Evolutionary conservation across 768 basidiomycete species (phyloP).

Genomic region (Boletus rex-veris): DNA sequence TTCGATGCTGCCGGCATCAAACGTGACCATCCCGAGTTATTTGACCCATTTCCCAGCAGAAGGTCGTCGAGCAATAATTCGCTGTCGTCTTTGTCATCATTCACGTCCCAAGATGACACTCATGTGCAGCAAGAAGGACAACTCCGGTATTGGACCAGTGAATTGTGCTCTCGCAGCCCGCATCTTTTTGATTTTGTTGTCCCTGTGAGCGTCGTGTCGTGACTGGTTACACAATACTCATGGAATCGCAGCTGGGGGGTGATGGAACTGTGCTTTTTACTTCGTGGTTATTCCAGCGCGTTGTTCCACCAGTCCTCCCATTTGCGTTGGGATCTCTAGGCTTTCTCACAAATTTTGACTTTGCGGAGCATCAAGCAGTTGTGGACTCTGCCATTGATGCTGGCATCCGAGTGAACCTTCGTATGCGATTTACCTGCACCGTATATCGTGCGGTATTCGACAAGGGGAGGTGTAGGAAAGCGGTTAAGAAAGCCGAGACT

Average conservation of each 20-base stretch:
- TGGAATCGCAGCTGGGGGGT: conserved; percentile 74
- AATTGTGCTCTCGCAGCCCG: conserved; percentile 88
- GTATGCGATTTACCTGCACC: conserved; percentile 99
- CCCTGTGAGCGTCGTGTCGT: conserved; percentile 58
- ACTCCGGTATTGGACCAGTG: conserved; percentile 94
- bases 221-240: conserved; percentile 7
- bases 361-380: conserved; percentile 77
- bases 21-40: conserved; percentile 84
- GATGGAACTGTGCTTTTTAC: conserved; percentile 99
- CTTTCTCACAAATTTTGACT: conserved; percentile 96
- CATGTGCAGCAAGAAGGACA: conserved; percentile 70
- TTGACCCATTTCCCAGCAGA: conserved; percentile 72
- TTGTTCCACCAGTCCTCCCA: conserved; percentile 97
- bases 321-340: conserved; percentile 97
- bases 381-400: conserved; percentile 87
- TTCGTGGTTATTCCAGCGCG: conserved; percentile 97
- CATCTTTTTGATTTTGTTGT: conserved; percentile 98
- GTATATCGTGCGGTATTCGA: conserved; percentile 90
- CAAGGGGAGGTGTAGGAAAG: conserved; percentile 64
- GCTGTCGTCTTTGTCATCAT: conserved; percentile 51
- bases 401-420: conserved; percentile 94
- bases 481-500: conserved; percentile 89
- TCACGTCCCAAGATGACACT: conserved; percentile 39
- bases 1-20: conserved; percentile 92
- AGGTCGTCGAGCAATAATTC: conserved; percentile 68